Evolutionary conservation across 805 yeast species (phyloP), one percentile per base, ranked within the genome.

Genomic region (Metschnikowia drakensbergensis): DNA sequence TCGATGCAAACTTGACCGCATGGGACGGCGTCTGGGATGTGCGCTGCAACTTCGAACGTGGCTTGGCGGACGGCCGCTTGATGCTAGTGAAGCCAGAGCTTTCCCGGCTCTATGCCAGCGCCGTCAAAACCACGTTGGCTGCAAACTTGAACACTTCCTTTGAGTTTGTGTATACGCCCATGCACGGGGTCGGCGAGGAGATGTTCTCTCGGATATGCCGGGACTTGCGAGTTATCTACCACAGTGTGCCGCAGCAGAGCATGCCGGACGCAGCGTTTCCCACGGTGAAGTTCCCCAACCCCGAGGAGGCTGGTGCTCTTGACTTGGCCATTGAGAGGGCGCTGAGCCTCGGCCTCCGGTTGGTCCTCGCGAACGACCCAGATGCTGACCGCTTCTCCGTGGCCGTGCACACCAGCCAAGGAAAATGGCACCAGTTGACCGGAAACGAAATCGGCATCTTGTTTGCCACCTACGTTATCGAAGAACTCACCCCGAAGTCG

Each of bases 301-400:
- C 99, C 0, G 99, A 92, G 65, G 99, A 92, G 60, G 80, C 82
- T 53, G 97, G 97, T 3, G 98, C 98, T 0, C 71, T 94, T 47
- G 85, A 82, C 54, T 61, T 84, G 45, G 92, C 96, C 0, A 83
- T 83, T 17, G 45, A 61, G 7, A 63, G 67, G 3, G 97, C 96
- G 0, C 82, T 86, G 36, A 46, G 54, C 0, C 62, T 67, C 2
- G 73, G 73, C 0, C 64, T 77, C 25, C 62, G 68, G 2, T 62
- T 89, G 29, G 92, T 92, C 1, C 58, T 92, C 2, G 96, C 97
- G 1, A 92, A 86, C 64, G 99, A 92, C 61, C 99, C 99, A 0
- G 99, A 92, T 66, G 99, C 98, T 0, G 99, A 92, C 64, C 74
- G 99, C 50, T 92, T 92, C 61, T 84, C 94, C 6, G 86, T 80